These are phyloP conservation scores for Basidioascus undulatus DNA, from an alignment of 768 basidiomycete genomes.

Conservation along the genomic window DNA sequence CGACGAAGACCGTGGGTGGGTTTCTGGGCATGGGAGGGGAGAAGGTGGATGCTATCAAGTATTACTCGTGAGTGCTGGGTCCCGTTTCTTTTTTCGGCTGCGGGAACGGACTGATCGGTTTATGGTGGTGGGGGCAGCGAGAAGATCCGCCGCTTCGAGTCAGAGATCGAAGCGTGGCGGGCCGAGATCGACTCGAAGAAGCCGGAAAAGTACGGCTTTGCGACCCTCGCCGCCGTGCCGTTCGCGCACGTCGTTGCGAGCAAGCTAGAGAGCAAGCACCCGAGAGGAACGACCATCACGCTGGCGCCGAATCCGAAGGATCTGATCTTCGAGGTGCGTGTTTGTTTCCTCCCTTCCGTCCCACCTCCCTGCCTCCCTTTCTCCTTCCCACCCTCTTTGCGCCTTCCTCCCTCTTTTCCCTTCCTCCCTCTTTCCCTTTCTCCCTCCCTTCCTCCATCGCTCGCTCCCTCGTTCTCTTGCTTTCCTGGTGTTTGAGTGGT, in stretches of 20 bases:
- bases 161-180: conserved; percentile 42
- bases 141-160: conserved; percentile 18
- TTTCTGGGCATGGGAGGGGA: conserved; percentile 58
- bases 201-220: conserved; percentile 40
- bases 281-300: conserved; percentile 43
- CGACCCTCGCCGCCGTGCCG: conserved; percentile 44
- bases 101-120: no score
- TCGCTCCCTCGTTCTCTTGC: not conserved
- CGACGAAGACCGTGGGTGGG: conserved; percentile 54
- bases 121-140: no score
- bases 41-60: conserved; percentile 79
- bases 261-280: conserved; percentile 38
- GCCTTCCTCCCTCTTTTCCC: conserved; percentile 30
- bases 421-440: not conserved
- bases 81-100: not conserved
- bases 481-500: conserved; percentile 18
- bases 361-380: no score
- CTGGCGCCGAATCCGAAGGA: conserved; percentile 77
- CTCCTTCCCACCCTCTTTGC: no score
- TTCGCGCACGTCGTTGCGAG: conserved; percentile 71
- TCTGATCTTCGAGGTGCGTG: no score
- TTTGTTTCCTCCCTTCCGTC: no score
- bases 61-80: conserved; percentile 43
- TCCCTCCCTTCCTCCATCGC: not conserved
- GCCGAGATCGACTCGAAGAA: conserved; percentile 27